Percentiles rank a stretch among this genome's conserved stretches.
Conservation (phyloP, 2,329 filamentous ascomycete genomes). For the Aspergillus fischeri region DNA sequence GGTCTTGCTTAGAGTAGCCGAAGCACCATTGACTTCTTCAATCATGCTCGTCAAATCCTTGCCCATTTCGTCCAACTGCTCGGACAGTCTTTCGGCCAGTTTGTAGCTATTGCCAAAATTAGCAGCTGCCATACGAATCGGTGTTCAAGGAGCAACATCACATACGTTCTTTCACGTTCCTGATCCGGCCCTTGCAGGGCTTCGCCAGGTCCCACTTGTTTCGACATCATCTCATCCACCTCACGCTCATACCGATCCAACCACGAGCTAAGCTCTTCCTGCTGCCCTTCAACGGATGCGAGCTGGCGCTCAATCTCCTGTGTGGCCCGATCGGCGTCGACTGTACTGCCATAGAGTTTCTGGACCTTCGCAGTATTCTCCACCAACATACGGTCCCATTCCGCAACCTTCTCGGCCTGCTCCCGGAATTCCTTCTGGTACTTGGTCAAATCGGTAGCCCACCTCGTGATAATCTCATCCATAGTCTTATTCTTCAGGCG, state of each 20-base stretch:
- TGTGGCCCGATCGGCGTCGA: conserved; percentile 89
- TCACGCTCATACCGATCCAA: conserved; percentile 88
- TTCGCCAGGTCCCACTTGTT: conserved; percentile 71
- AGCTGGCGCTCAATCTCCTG: conserved; percentile 92
- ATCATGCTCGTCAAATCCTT: conserved; percentile 94
- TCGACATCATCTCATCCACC: conserved; percentile 80
- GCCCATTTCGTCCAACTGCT: conserved; percentile 88
- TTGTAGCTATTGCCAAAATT: conserved; percentile 58
- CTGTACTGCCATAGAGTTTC: conserved; percentile 84
- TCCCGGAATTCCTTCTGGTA: conserved; percentile 96
- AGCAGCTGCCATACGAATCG: conserved; percentile 9
- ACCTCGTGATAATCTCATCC: conserved; percentile 96
- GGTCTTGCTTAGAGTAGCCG: conserved; percentile 82
- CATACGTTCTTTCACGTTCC: conserved; percentile 85
- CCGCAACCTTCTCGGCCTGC: conserved; percentile 79
- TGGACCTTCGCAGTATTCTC: conserved; percentile 95
- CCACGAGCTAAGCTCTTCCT: conserved; percentile 83
- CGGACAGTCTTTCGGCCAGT: conserved; percentile 86
- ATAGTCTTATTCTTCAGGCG: conserved; percentile 97
- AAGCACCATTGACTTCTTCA: conserved; percentile 93
- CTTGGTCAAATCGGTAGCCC: conserved; percentile 91
- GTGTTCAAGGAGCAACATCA: conserved; percentile 12
- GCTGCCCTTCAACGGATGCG: conserved; percentile 82
- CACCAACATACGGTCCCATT: conserved; percentile 88
- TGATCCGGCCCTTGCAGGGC: conserved; percentile 83